Base-by-base conservation (phyloP, 2,329 filamentous ascomycete species). In the Raffaelea deltoideospora region DNA sequence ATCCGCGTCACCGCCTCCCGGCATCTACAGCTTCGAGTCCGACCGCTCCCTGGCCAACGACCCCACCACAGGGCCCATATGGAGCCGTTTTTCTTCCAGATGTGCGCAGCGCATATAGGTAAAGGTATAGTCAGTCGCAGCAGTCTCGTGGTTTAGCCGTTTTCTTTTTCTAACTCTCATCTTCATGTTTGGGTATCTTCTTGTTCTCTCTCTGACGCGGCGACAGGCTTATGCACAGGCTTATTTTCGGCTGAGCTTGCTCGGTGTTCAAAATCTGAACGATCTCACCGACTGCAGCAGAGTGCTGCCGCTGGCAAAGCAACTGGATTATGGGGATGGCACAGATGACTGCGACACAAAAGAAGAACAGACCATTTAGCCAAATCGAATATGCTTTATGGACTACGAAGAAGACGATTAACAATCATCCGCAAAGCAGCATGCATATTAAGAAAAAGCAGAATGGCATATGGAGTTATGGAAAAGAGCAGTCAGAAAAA, bases 211-310 rank as follows among this genome's bases (percentile, higher is more conserved):
- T 28, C 29, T 30, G 14, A 34, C 22, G 6, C 21, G 11, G 14
- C n/a, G 17, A 10, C 20, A 64, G 59, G 66, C 64, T 31, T 73
- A 68, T 37, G 59, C 67, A 2, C 55, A 57, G 26, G 67, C 64
- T 11, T 72, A 72, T 44, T 57, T 69, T 31, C 64, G 67, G 18
- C 54, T 74, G 27, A 67, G 61, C 23, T 52, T 73, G 3, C 60
- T 73, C 13, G 69, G 68, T 3, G 66, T 72, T 13, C 59, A 67
- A 46, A 69, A 69, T 47, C 65, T 72, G 50, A 71, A 72, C 48
- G 48, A 56, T 23, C 52, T 72, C 31, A 64, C 59, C n/a, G 67
- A 72, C 42, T 73, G 68, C 56, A 30, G n/a, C 28, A 15, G 18
- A 6, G 28, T 30, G 14, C 28, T 30, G 5, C 28, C 28, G n/a